Base-by-base conservation (phyloP, 352 stramenopile species). In the Pythium volutum region DNA sequence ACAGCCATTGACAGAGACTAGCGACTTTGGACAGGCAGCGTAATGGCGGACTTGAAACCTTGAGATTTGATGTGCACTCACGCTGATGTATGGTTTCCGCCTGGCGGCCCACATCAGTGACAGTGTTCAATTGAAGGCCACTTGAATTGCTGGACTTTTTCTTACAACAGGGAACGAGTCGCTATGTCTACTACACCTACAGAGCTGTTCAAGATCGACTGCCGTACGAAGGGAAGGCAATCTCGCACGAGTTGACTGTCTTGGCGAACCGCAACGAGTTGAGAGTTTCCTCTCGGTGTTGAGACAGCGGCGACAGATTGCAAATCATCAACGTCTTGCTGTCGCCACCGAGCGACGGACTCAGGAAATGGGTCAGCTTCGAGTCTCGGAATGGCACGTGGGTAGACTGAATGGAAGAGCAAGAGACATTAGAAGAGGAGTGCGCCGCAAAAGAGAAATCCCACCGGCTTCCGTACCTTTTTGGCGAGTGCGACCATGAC, bases 311-410 rank as follows among this genome's bases (percentile, higher is more conserved):
- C 33, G 86, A 96, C 33, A 97, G 64, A 49, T 93, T 96, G 66
- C 85, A 95, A 52, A 97, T 97, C 88, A 97, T 96, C 36, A 96
- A 75, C 22, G 87, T 93, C 66, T 95, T 94, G 71, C 86, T 93
- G 49, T 96, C 87, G 46, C 83, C 84, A 25, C 87, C 87, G 4
- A 96, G 80, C 4, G 82, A 92, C 4, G 87, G 83, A 57, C 89
- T 90, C 27, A 97, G 49, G 26, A 97, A 82, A 55, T 93, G 80
- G 29, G 88, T 97, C 54, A 96, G 70, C 71, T 96, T 96, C 8
- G 86, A 93, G 60, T 95, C 85, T n/a, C 88, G 84, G 65, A 93
- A 97, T 10, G 88, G 88, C 20, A 96, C 75, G 47, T 96, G 88
- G 0, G 67, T 31, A 15, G 82, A 88, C 82, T 90, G 39, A 43